Percentiles rank a stretch among this genome's conserved stretches.
phyloP scores from a whole-genome alignment of 2,329 filamentous ascomycete species.

The Phaeosphaeria sp. region DNA sequence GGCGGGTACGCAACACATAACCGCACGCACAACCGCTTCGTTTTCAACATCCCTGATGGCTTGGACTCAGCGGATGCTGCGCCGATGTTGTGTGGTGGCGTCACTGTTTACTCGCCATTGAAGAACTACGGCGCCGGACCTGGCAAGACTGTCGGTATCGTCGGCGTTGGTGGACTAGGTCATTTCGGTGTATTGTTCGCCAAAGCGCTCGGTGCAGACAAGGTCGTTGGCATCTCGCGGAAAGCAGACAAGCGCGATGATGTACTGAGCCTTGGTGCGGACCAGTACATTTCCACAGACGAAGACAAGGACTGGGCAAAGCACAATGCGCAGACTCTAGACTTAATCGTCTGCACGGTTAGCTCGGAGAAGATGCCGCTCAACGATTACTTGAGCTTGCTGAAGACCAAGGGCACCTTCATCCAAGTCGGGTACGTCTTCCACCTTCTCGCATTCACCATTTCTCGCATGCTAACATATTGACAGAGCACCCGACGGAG shows the following conservation, averaged over 20 bases:
- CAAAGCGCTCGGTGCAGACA: slow-evolving; percentile 72
- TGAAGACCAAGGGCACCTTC: slow-evolving; percentile 66
- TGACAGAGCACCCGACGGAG: slow-evolving; percentile 22
- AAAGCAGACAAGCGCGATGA: slow-evolving; percentile 66
- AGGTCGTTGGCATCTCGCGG: slow-evolving; percentile 70
- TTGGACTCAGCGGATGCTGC: slow-evolving; percentile 68
- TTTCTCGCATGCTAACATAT: not conserved
- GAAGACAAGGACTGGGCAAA: slow-evolving; percentile 66
- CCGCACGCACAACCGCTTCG: slow-evolving; percentile 76
- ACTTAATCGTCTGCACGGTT: slow-evolving; percentile 66
- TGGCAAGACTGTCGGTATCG: slow-evolving; percentile 77
- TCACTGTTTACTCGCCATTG: slow-evolving; percentile 79
- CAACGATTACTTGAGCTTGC: slow-evolving; percentile 64
- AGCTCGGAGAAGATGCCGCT: slow-evolving; percentile 61
- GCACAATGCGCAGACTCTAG: slow-evolving; percentile 60
- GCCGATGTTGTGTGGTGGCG: slow-evolving; percentile 82
- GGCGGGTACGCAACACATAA: slow-evolving; percentile 71
- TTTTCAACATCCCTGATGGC: slow-evolving; percentile 76
- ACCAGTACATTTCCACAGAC: slow-evolving; percentile 66
- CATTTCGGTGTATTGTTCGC: slow-evolving; percentile 76
- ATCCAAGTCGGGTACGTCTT: slow-evolving; percentile 64
- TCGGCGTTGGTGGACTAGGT: slow-evolving; percentile 76
- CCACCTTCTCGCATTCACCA: not conserved
- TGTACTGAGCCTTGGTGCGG: slow-evolving; percentile 65
- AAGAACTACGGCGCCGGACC: slow-evolving; percentile 76